Conservation (phyloP, 352 stramenopile genomes). For the Pythium chondricola region DNA sequence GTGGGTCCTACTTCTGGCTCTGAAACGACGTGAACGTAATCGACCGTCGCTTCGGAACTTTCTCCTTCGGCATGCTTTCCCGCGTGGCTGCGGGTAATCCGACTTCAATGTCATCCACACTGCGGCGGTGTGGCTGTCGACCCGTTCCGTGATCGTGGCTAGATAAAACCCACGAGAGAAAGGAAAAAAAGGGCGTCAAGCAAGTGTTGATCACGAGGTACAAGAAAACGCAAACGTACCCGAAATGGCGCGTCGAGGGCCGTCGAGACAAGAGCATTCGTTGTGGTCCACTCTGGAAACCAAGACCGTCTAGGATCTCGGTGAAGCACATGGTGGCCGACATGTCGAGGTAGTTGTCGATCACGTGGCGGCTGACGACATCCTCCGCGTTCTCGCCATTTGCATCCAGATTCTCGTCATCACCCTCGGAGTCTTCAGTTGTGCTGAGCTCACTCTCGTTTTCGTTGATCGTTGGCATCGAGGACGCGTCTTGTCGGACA, state of each 20-base stretch:
- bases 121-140: conserved; percentile 28
- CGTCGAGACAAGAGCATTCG: conserved; percentile 46
- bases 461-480: conserved; percentile 30
- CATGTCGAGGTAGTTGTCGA: conserved; percentile 86
- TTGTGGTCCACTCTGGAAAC: conserved; percentile 46
- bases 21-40: conserved; percentile 74
- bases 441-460: conserved; percentile 33
- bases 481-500: not conserved
- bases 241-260: conserved; percentile 33
- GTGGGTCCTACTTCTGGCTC: conserved; percentile 21
- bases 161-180: not conserved
- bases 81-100: conserved; percentile 45
- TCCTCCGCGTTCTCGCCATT: conserved; percentile 22
- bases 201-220: no score
- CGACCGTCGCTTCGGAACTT: conserved; percentile 54
- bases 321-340: conserved; percentile 65
- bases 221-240: conserved; percentile 8
- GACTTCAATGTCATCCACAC: conserved; percentile 76
- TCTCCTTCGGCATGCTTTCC: conserved; percentile 38
- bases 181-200: conserved; percentile 3
- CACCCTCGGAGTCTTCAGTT: conserved; percentile 32
- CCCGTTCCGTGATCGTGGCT: conserved; percentile 2
- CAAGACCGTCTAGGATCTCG: conserved; percentile 54
- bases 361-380: conserved; percentile 63
- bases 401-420: conserved; percentile 21